Base-by-base conservation (phyloP, 306 rosid genomes). In the Astragalus membranaceus region DNA sequence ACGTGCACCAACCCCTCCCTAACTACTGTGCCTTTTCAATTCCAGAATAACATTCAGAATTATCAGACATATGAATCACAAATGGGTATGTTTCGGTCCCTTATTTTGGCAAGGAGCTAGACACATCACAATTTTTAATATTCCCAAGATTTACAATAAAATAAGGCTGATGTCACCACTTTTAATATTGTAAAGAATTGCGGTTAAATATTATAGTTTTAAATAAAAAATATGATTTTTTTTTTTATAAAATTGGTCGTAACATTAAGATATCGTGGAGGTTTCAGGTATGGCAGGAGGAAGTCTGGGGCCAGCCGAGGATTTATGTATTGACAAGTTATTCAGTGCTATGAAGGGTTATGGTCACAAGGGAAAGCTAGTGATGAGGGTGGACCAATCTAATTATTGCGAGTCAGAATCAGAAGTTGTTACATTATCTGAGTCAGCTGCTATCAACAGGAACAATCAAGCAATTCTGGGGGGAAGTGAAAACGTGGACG, bases 1-100 rank as follows among this genome's bases (percentile, higher is more conserved):
- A 79, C 91, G 8, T 76, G 88, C 82, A 86, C 92, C 12, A 53
- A 86, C 54, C 80, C 80, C 36, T 84, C 85, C 53, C 83, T 84
- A 58, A 62, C 79, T 59, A 70, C n/a, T n/a, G 16, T 41, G 3
- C 48, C 61, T 43, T 53, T 73, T 42, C 13, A 52, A 20, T 56
- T 60, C 8, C 11, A 48, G 14, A 35, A 49, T 59, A 52, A 71
- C 11, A 16, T 64, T 16, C 85, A 65, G n/a, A 54, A 50, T 35
- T 59, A 26, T 20, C 81, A 63, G 10, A 12, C 14, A 50, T 39
- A 7, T 74, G 80, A 69, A 59, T 80, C 84, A 10, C 77, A 16
- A 9, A 65, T 75, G 16, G 81, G 92, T 87, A 86, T 54, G 77
- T 11, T 55, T 56, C 42, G 6, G 12, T 11, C 4, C 7, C 3